These are phyloP conservation scores for Paraconiothyrium sp. DNA, from an alignment of 2,329 filamentous ascomycete species.

Conservation along the genomic window DNA sequence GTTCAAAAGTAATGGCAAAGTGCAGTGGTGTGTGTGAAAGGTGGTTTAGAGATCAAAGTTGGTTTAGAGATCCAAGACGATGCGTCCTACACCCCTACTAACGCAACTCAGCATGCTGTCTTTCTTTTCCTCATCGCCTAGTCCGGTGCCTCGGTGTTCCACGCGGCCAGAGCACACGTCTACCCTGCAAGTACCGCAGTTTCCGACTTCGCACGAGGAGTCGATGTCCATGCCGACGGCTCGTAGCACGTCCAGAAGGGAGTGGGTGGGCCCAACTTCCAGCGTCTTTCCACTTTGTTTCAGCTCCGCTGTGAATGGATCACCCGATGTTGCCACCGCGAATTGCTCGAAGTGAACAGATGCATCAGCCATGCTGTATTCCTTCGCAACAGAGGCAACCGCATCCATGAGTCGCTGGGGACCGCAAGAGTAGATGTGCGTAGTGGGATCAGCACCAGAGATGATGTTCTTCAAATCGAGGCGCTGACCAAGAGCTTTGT, in stretches of 20 bases:
- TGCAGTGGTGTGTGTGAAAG: too few species aligned
- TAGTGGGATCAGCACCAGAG: slow-evolving; percentile 59
- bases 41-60: slow-evolving; percentile 37
- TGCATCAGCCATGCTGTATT: slow-evolving; percentile 56
- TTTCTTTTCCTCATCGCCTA: slow-evolving; percentile 49
- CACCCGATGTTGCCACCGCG: slow-evolving; percentile 61
- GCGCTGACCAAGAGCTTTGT: slow-evolving; percentile 60
- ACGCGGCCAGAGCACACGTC: slow-evolving; percentile 50
- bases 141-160: slow-evolving; percentile 51
- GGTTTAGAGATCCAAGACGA: slow-evolving; percentile 43
- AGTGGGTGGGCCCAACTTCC: slow-evolving; percentile 54
- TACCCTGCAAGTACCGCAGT: slow-evolving; percentile 56
- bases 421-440: slow-evolving; percentile 70
- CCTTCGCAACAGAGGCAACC: slow-evolving; percentile 54
- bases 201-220: slow-evolving; percentile 55
- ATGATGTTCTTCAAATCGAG: slow-evolving; percentile 63
- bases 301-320: slow-evolving; percentile 68
- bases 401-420: slow-evolving; percentile 66
- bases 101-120: slow-evolving; percentile 51
- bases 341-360: slow-evolving; percentile 72
- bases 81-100: slow-evolving; percentile 44
- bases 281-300: slow-evolving; percentile 55
- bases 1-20: background rate
- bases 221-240: slow-evolving; percentile 56
- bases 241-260: slow-evolving; percentile 54